Percentiles rank a stretch among this genome's conserved stretches.
These are phyloP conservation scores for Fimicolochytrium jonesii DNA, from an alignment of 192 early-diverging fungal species.

Conservation along the genomic window DNA sequence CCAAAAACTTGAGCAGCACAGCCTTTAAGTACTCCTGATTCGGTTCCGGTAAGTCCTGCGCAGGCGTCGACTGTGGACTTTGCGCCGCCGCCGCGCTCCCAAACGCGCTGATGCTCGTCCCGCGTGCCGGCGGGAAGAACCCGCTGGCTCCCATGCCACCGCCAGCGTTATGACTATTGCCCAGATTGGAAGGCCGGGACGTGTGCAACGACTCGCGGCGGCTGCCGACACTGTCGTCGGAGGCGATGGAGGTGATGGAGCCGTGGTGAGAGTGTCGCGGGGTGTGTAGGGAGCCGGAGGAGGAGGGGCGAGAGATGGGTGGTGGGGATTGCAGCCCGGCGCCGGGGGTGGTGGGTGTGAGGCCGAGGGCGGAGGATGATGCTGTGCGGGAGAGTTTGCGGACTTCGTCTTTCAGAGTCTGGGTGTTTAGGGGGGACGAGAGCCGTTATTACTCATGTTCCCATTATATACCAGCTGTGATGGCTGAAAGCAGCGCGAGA, in stretches of 20 bases:
- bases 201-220: too few species aligned
- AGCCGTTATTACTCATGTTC: not conserved
- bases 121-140: too few species aligned
- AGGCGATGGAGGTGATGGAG: not conserved
- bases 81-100: too few species aligned
- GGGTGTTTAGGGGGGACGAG: too few species aligned
- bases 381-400: conserved; percentile 54
- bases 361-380: conserved; percentile 21
- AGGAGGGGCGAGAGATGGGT: conserved; percentile 22
- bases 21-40: conserved; percentile 74
- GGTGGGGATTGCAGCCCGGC: conserved; percentile 16
- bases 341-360: conserved; percentile 15
- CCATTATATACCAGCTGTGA: not conserved
- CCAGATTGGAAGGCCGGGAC: too few species aligned
- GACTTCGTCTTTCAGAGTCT: conserved; percentile 78
- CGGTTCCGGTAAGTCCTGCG: conserved; percentile 20
- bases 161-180: too few species aligned
- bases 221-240: not conserved
- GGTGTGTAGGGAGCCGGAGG: not conserved
- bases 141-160: too few species aligned
- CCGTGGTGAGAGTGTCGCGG: conserved; percentile 17
- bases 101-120: too few species aligned
- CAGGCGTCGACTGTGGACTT: too few species aligned
- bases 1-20: conserved; percentile 70
- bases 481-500: too few species aligned